Conservation (phyloP, 2,329 filamentous ascomycete genomes). For the Clathrospora elynae region DNA sequence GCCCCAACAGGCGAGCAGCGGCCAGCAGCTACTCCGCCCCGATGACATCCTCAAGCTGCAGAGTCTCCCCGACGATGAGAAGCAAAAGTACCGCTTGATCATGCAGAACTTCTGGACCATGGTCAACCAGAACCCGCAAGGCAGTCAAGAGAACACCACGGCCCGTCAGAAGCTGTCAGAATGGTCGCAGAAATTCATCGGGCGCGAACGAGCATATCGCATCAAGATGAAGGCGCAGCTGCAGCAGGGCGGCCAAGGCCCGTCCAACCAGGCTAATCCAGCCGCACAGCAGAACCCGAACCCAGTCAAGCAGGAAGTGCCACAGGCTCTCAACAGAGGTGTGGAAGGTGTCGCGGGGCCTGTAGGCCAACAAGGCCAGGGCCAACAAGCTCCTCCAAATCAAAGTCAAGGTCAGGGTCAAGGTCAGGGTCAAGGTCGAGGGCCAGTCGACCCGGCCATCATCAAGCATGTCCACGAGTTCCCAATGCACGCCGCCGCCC, state of each 20-base stretch:
- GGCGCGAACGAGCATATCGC: conserved; percentile 51
- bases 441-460: conserved; percentile 39
- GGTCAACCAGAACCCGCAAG: conserved; percentile 55
- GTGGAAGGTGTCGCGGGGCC: conserved; percentile 8
- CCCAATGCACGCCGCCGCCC: conserved; percentile 42
- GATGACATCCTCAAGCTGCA: conserved; percentile 45
- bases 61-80: conserved; percentile 58
- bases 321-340: conserved; percentile 10
- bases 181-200: conserved; percentile 59
- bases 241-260: conserved; percentile 24
- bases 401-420: conserved; percentile 15
- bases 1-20: conserved; percentile 34
- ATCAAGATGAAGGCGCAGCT: conserved; percentile 44
- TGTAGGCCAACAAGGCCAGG: conserved; percentile 14
- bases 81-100: conserved; percentile 60
- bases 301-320: conserved; percentile 28
- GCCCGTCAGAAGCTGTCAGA: conserved; percentile 59
- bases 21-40: conserved; percentile 37
- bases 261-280: conserved; percentile 31
- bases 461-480: conserved; percentile 47
- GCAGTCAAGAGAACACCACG: conserved; percentile 56
- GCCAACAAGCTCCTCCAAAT: conserved; percentile 19
- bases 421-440: conserved; percentile 12
- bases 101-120: conserved; percentile 61
- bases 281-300: conserved; percentile 41